Conservation (phyloP, 345 rosid genomes). For the Draba incana region DNA sequence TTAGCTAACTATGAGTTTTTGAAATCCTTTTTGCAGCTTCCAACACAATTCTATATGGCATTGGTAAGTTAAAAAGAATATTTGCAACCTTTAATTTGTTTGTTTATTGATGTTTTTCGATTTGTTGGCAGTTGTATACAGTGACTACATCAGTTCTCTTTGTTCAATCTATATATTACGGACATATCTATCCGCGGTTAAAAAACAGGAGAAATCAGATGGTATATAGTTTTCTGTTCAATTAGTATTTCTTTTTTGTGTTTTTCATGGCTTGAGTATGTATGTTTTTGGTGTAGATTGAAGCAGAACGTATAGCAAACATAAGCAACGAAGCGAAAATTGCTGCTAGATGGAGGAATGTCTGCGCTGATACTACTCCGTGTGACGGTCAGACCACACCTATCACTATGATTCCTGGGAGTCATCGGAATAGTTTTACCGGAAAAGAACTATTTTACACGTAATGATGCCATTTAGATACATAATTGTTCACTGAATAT, state of each 20-base stretch:
- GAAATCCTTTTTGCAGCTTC: constrained; percentile 68
- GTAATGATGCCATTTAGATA: constrained; percentile 43
- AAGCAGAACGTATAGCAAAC: constrained; percentile 42
- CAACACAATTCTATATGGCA: constrained; percentile 84
- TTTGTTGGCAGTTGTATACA: constrained; percentile 62
- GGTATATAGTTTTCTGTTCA: constrained; percentile 40
- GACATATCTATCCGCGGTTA: constrained; percentile 58
- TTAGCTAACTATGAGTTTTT: constrained; percentile 32
- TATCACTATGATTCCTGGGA: constrained; percentile 58
- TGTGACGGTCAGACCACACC: constrained; percentile 53
- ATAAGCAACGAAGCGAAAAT: constrained; percentile 33
- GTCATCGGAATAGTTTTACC: constrained; percentile 46
- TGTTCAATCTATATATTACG: constrained; percentile 69
- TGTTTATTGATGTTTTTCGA: constrained; percentile 13
- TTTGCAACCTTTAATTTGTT: background rate
- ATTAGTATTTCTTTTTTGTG: constrained; percentile 7
- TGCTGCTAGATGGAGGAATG: constrained; percentile 44
- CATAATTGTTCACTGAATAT: too few relatives aligned
- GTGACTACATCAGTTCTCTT: constrained; percentile 54
- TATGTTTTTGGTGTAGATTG: constrained; percentile 41
- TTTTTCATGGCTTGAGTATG: constrained; percentile 29
- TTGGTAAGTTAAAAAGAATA: constrained; percentile 47
- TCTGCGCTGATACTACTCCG: constrained; percentile 8
- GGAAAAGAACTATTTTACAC: constrained; percentile 65
- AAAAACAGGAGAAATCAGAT: constrained; percentile 44